Base-by-base conservation (phyloP, 345 rosid species). In the Moricandia moricandioides region DNA sequence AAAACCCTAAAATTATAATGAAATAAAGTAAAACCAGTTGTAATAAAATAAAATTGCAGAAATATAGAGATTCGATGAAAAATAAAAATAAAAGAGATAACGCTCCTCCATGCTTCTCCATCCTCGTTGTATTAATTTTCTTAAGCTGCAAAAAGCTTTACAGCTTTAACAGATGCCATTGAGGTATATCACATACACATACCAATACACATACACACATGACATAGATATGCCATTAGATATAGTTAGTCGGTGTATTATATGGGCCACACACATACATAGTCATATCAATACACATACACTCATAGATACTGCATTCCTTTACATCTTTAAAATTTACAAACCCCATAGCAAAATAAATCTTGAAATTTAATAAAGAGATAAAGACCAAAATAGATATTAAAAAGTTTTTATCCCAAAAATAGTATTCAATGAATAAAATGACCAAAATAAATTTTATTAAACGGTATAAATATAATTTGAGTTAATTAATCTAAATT, bases 131-230 rank as follows among this genome's bases (percentile, higher is more conserved):
- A 68, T 43, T 16, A 43, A 21, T 67, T 73, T 72, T 52, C 65
- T 55, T 61, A 67, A 65, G 63, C 81, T 60, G 77, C 69, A 61
- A 78, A 78, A 77, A 61, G 40, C 74, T 72, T 67, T 62, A 69
- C 74, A 79, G 78, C 82, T 73, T 73, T 73, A 43, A 8, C 67
- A 79, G 78, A 67, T 78, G 73, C 69, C 81, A 78, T 72, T 66
- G 30, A 72, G 72, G 69, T 65, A 56, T 61, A 68, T 68, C 71
- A 69, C 64, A 67, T 61, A n/a, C 63, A 57, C 34, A 47, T 31
- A 62, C 16, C 8, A 13, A 71, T 58, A 12, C 33, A 43, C 11
- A 69, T 37, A 35, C 30, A 47, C 8, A 17, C 31, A 59, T 3
- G 4, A 21, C 30, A 9, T 4, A 54, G 24, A 18, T 16, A 16